phyloP scores from a whole-genome alignment of 1,139 yeast species.

The Meyerozyma sp. region DNA sequence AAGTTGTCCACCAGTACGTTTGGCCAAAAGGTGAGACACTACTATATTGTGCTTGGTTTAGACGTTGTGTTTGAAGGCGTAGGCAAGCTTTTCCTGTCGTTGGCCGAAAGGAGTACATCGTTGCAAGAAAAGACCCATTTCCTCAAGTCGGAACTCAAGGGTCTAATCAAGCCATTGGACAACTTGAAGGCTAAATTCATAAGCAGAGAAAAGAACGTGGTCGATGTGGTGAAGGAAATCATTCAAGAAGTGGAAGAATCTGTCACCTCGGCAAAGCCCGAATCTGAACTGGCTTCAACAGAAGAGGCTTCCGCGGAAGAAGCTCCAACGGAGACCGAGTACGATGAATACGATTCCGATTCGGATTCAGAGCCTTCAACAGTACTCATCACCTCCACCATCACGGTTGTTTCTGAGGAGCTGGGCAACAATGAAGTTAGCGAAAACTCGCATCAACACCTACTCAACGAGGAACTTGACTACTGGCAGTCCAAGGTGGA shows the following conservation, averaged over 20 bases:
- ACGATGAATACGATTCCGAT: constrained; percentile 7
- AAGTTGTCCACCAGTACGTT: not conserved
- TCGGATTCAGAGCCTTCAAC: constrained; percentile 17
- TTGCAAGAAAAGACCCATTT: constrained; percentile 15
- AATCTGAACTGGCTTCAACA: constrained; percentile 1
- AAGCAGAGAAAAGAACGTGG: constrained; percentile 10
- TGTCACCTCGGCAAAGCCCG: constrained; percentile 5
- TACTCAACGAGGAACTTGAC: constrained; percentile 23
- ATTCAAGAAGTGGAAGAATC: constrained; percentile 11
- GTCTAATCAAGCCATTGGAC: constrained; percentile 15
- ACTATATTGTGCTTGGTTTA: not conserved
- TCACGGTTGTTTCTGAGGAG: constrained; percentile 15
- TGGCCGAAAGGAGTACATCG: not conserved
- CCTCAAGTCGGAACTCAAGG: constrained; percentile 24
- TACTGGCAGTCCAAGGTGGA: constrained; percentile 33
- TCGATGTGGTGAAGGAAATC: constrained; percentile 19
- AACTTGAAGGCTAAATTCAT: constrained; percentile 11
- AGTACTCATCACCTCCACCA: constrained; percentile 24
- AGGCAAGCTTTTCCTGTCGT: not conserved
- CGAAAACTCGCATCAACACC: constrained; percentile 1
- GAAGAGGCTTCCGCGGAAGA: constrained; percentile 2
- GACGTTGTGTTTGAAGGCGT: not conserved
- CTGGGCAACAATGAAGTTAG: constrained; percentile 1
- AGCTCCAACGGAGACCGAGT: constrained; percentile 3
- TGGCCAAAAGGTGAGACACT: not conserved